Conservation (phyloP, 140 eudicot genomes). For the Anethum foeniculum region DNA sequence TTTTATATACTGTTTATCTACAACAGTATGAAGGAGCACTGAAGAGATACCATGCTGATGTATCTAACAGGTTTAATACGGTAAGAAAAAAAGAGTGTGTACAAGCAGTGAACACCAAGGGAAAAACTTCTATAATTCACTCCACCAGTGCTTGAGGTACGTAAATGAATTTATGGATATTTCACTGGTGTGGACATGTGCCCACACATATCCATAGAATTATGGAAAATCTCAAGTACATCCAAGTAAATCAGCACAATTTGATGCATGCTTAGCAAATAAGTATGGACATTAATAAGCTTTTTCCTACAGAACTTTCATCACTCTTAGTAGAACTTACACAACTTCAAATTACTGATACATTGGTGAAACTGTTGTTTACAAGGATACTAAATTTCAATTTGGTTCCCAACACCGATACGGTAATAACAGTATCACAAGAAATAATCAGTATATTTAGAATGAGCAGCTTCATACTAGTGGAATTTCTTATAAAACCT, state of each 20-base stretch:
- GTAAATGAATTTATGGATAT: neutral
- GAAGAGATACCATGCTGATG: neutral
- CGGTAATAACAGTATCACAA: neutral
- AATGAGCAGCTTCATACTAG: neutral
- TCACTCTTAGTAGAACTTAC: too few relatives aligned
- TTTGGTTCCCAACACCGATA: neutral
- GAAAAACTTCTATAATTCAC: neutral
- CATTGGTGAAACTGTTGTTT: neutral
- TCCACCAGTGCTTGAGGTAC: neutral
- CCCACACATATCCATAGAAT: too few relatives aligned
- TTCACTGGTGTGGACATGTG: too few relatives aligned
- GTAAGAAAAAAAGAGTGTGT: neutral
- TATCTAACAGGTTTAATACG: neutral
- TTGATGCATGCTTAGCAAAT: neutral
- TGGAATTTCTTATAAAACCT: neutral
- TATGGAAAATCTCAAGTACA: neutral
- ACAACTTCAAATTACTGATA: too few relatives aligned
- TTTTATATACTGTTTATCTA: neutral
- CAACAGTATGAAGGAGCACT: neutral
- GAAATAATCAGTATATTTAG: neutral
- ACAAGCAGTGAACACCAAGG: neutral
- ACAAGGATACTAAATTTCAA: neutral
- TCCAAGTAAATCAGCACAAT: neutral
- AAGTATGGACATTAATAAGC: neutral
- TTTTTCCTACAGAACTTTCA: neutral